Evolutionary conservation across 2,329 filamentous ascomycete genomes (phyloP).

Genomic region (Alternaria ethzedia): DNA sequence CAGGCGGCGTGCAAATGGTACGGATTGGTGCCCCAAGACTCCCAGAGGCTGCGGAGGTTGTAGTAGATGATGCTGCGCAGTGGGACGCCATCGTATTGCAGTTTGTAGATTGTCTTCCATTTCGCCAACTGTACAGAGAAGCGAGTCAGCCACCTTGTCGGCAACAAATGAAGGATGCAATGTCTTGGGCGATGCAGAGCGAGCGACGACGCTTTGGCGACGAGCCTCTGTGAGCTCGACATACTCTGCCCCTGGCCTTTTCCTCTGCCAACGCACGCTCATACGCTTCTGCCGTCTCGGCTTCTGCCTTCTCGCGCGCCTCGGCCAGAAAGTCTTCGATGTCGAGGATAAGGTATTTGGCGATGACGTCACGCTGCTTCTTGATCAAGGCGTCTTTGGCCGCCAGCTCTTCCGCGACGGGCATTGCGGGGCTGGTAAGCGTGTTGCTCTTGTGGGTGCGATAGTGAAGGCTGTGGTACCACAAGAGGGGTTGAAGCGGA

Average conservation of each 20-base stretch:
- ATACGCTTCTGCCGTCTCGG: neutral
- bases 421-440: neutral
- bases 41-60: neutral
- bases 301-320: neutral
- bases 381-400: slow-evolving; percentile 1
- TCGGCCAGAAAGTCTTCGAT: slow-evolving; percentile 6
- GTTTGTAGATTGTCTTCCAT: neutral
- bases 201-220: neutral
- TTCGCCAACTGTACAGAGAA: neutral
- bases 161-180: neutral
- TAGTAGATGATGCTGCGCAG: slow-evolving; percentile 2
- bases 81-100: slow-evolving; percentile 7
- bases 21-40: slow-evolving; percentile 11
- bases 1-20: slow-evolving; percentile 9
- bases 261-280: neutral
- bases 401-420: neutral
- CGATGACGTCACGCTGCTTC: slow-evolving; percentile 4
- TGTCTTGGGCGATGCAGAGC: neutral
- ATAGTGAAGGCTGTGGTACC: neutral
- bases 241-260: slow-evolving; percentile 1
- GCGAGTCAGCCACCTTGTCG: neutral
- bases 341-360: slow-evolving; percentile 10
- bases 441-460: neutral
- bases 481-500: neutral
- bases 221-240: neutral